A percentile compares a stretch with the other conserved stretches of the same genome.
These are phyloP conservation scores for Pulveroboletus sp. DNA, from an alignment of 768 basidiomycete species.

Conservation along the genomic window DNA sequence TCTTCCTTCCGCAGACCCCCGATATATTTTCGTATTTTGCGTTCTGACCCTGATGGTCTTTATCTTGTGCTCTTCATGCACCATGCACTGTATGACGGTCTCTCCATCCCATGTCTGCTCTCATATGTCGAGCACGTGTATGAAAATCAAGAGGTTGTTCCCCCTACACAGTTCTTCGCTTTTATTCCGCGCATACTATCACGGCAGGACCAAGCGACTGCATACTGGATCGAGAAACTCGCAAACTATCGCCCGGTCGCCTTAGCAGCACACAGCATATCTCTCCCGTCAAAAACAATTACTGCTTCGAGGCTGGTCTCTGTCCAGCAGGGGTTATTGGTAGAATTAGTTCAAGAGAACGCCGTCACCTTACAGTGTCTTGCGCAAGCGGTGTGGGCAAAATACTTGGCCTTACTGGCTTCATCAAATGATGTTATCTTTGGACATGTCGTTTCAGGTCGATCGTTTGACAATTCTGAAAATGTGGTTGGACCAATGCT, in stretches of 20 bases:
- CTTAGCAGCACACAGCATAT: constrained; percentile 16
- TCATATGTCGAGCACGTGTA: constrained; percentile 32
- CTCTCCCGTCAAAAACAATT: constrained; percentile 7
- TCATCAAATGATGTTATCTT: constrained; percentile 37
- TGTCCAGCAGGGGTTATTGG: constrained; percentile 6
- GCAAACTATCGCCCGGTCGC: constrained; percentile 17
- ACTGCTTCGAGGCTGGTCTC: constrained; percentile 11
- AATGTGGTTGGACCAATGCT: constrained; percentile 44
- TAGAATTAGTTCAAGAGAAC: constrained; percentile 14
- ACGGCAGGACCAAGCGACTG: constrained; percentile 35
- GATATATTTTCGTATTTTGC: constrained; percentile 26
- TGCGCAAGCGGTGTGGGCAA: constrained; percentile 31
- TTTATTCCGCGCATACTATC: constrained; percentile 34
- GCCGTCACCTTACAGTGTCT: constrained; percentile 35
- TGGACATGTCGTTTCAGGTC: constrained; percentile 44
- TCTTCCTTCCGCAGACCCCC: constrained; percentile 27
- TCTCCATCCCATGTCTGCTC: constrained; percentile 37
- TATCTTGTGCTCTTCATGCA: constrained; percentile 40
- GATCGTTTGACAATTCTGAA: constrained; percentile 38
- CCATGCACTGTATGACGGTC: constrained; percentile 46
- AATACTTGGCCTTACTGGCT: constrained; percentile 19
- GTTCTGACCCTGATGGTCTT: not conserved
- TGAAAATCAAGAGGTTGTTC: constrained; percentile 7
- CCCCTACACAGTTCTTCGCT: constrained; percentile 33
- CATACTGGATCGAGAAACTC: constrained; percentile 35